Evolutionary conservation across 2,329 filamentous ascomycete species (phyloP), one percentile per base, ranked within the genome.

Genomic region (Nothophoma quercina): DNA sequence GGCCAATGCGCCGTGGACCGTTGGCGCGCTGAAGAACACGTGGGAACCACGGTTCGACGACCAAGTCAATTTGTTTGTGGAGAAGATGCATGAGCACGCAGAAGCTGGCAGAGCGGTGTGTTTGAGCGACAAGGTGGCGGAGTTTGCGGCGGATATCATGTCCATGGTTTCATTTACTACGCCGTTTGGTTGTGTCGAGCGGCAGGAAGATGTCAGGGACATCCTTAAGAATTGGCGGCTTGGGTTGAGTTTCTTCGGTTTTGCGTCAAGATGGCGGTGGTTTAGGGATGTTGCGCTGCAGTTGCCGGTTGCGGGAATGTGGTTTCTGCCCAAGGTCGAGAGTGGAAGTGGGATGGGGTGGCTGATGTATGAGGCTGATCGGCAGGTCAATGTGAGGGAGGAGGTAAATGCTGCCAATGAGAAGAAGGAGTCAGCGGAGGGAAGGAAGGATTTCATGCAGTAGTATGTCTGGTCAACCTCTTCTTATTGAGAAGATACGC

Each of bases 101-200:
- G 43, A 60, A 5, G 63, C 53, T 0, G 42, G 52, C 21, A 52
- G 58, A 2, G 48, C 60, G 4, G 59, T 77, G 7, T 67, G 69
- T 28, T n/a, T 78, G 2, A 68, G 60, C 9, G 70, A 77, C 51
- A 77, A 75, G 45, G 64, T 74, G 4, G 72, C 73, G 15, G 68
- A 77, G 50, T 78, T 76, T 52, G 74, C 75, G 2, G 73, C 74
- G 4, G 76, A 78, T 38, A 71, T 77, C 32, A 74, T 78, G 68
- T 73, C 71, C 7, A 72, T 74, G 65, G 64, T 78, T 7, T 67
- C 66, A 2, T 78, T 78, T 51, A 64, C 59, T 4, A 38, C 68
- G 3, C 63, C 74, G 3, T 78, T 74, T 64, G 75, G 75, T 0
- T 75, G 75, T 43, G 71, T 78, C 12, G 47, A 65, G 53, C 74